phyloP scores from a whole-genome alignment of 768 basidiomycete species.

The Leucocoprinus leucothites region DNA sequence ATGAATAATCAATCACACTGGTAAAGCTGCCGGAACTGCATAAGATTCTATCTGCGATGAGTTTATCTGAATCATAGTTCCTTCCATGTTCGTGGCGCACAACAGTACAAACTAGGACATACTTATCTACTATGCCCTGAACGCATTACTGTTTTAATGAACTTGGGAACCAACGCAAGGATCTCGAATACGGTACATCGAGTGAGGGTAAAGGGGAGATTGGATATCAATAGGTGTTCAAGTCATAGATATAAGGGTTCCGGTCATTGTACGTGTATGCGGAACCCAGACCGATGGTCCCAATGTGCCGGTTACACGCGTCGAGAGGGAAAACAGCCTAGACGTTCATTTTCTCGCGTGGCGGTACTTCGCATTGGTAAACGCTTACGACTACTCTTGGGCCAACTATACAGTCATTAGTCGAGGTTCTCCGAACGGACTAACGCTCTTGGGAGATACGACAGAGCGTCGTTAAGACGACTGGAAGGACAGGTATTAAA shows the following conservation, averaged over 20 bases:
- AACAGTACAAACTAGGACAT: neutral
- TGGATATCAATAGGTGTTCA: slow-evolving; percentile 4
- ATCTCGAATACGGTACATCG: neutral
- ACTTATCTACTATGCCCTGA: neutral
- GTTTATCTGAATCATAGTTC: slow-evolving; percentile 7
- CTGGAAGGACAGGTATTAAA: slow-evolving; percentile 4
- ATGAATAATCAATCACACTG: neutral
- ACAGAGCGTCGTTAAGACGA: slow-evolving; percentile 8
- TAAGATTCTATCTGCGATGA: neutral
- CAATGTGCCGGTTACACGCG: too few species aligned
- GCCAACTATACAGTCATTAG: neutral
- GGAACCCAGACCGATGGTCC: neutral
- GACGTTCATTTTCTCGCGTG: neutral
- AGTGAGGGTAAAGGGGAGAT: slow-evolving; percentile 5
- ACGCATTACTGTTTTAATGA: neutral
- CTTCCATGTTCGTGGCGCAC: slow-evolving; percentile 10
- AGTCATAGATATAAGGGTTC: neutral
- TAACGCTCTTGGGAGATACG: slow-evolving; percentile 6
- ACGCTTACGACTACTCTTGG: neutral
- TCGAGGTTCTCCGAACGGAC: neutral
- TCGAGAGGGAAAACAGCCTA: neutral
- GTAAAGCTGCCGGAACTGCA: slow-evolving; percentile 1
- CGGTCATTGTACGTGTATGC: neutral
- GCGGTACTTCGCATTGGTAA: neutral
- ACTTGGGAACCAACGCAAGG: neutral